These are phyloP conservation scores for Mucor plumbeus DNA, from an alignment of 371 early-diverging fungal genomes.

Conservation along the genomic window DNA sequence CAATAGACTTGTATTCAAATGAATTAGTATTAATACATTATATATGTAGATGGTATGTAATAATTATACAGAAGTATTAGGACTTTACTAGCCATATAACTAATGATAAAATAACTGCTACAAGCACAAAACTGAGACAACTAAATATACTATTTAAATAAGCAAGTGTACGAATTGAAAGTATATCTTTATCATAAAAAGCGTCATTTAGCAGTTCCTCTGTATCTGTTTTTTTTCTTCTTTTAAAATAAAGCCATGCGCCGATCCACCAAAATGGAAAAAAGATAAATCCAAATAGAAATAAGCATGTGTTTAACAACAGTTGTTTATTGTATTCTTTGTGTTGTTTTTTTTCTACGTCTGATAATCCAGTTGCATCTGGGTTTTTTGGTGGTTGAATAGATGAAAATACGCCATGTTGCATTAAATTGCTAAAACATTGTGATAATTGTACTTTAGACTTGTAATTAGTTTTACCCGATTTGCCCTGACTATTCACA, in stretches of 20 bases:
- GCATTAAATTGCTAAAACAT: neutral
- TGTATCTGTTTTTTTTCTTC: neutral
- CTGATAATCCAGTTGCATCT: neutral
- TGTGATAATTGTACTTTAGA: neutral
- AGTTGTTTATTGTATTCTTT: neutral
- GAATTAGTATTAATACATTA: too few relatives aligned
- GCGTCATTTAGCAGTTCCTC: neutral
- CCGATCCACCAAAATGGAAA: slow-evolving; percentile 31
- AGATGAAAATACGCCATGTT: slow-evolving; percentile 3
- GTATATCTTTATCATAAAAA: neutral
- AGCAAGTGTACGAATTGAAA: slow-evolving; percentile 7
- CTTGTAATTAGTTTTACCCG: slow-evolving; percentile 10
- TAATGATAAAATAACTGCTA: slow-evolving; percentile 10
- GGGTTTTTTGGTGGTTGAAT: neutral
- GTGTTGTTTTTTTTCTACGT: neutral
- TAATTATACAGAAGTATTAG: neutral
- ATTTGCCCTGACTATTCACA: slow-evolving; percentile 13
- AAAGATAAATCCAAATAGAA: slow-evolving; percentile 24
- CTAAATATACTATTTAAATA: slow-evolving; percentile 21
- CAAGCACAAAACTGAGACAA: slow-evolving; percentile 12
- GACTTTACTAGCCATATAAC: slow-evolving; percentile 9
- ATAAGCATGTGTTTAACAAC: slow-evolving; percentile 1
- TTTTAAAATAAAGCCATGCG: slow-evolving; percentile 9
- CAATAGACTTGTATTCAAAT: too few relatives aligned
- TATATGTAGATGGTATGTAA: too few relatives aligned